These are phyloP conservation scores for Priceomyces carsonii DNA, from an alignment of 805 yeast genomes.

Conservation along the genomic window DNA sequence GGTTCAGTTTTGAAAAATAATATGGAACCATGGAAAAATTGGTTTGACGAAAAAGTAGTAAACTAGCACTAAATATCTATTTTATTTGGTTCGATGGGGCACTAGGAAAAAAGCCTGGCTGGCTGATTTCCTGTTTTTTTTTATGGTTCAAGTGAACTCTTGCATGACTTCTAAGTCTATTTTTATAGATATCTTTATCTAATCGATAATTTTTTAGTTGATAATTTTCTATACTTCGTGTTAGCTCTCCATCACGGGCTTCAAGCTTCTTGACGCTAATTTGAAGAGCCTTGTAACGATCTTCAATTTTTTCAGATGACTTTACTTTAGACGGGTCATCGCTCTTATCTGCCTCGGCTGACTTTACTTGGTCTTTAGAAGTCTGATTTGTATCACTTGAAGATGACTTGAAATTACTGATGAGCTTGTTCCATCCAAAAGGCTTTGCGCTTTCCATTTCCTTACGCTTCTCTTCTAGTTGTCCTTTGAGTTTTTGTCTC, in stretches of 20 bases:
- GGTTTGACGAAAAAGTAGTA: conserved; percentile 77
- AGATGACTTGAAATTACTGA: conserved; percentile 15
- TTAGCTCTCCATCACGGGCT: conserved; percentile 18
- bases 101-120: conserved; percentile 43
- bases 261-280: conserved; percentile 18
- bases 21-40: conserved; percentile 63
- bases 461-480: conserved; percentile 19
- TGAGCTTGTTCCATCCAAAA: conserved; percentile 32
- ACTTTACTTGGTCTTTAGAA: conserved; percentile 21
- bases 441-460: conserved; percentile 32
- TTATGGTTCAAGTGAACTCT: conserved; percentile 33
- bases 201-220: conserved; percentile 40
- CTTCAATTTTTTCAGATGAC: too few species aligned
- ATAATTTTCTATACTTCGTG: conserved; percentile 24
- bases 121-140: conserved; percentile 28
- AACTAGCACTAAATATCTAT: conserved; percentile 29
- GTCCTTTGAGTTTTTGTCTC: conserved; percentile 17
- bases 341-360: conserved; percentile 21
- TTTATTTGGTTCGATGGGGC: conserved; percentile 15
- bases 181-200: conserved; percentile 41
- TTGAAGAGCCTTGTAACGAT: conserved; percentile 15
- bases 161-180: conserved; percentile 36
- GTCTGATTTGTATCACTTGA: conserved; percentile 8
- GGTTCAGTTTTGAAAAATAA: conserved; percentile 71
- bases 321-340: conserved; percentile 6